phyloP scores from a whole-genome alignment of 257 asterid species.

The Ophiorrhiza pumila region DNA sequence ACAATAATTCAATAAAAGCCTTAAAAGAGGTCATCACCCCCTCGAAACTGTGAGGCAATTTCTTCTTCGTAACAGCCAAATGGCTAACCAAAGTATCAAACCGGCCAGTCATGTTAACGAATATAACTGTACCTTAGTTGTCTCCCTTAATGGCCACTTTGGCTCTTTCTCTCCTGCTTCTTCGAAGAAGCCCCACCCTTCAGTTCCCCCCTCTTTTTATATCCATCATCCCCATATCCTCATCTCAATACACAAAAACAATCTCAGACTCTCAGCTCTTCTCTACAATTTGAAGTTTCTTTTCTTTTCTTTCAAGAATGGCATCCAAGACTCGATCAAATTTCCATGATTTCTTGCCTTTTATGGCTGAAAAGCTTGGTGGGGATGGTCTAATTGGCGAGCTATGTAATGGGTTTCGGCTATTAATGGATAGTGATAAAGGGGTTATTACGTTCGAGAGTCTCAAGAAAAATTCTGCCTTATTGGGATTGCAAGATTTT shows the following conservation, averaged over 20 bases:
- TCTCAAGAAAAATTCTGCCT: slow-evolving; percentile 42
- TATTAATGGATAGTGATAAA: slow-evolving; percentile 41
- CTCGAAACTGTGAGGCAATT: slow-evolving; percentile 19
- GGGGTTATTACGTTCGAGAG: slow-evolving; percentile 52
- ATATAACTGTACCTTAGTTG: slow-evolving; percentile 22
- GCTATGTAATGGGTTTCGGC: slow-evolving; percentile 49
- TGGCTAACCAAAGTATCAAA: background rate
- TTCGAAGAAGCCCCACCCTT: slow-evolving; percentile 13
- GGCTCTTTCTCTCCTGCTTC: slow-evolving; percentile 29
- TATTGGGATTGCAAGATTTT: slow-evolving; percentile 46
- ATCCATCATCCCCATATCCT: slow-evolving; percentile 2
- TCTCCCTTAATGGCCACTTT: slow-evolving; percentile 13
- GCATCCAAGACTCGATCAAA: slow-evolving; percentile 28
- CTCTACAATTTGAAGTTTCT: background rate
- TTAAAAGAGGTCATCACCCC: background rate
- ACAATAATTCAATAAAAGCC: no score
- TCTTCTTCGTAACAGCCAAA: background rate
- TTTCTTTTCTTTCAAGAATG: slow-evolving; percentile 8
- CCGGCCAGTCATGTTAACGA: slow-evolving; percentile 3
- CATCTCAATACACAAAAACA: background rate
- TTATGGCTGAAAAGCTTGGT: slow-evolving; percentile 58
- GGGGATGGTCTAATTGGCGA: slow-evolving; percentile 54
- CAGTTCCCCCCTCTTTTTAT: background rate
- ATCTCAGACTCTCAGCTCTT: background rate
- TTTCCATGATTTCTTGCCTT: slow-evolving; percentile 51